Evolutionary conservation across 139 green algal species (phyloP), one percentile per base, ranked within the genome.

Genomic region (Chlamydomonas incerta): DNA sequence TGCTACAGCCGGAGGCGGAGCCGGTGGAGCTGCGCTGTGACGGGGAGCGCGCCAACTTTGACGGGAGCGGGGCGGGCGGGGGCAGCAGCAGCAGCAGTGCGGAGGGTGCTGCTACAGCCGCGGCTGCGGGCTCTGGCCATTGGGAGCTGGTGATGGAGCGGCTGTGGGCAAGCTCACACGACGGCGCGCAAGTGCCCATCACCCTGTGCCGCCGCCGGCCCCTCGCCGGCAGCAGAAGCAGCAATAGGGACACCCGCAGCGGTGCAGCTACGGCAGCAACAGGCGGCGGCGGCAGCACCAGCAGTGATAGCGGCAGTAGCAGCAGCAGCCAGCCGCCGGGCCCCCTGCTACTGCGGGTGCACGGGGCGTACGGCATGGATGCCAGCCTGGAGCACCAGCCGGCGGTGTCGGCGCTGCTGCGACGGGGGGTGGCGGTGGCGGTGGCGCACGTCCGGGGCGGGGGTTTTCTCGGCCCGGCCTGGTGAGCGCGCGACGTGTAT

Each of bases 361-460:
- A 86, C 65, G 76, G 85, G 31, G 69, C 85, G 14, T 89, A 86
- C 58, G 76, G 76, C 69, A 72, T 6, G 47, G 63, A 76, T 5
- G 50, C 67, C 0, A 13, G 37, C 41, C 41, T 81, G 21, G 85
- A 69, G 46, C 74, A 55, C 28, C 72, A 79, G 66, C 70, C 76
- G 5, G 31, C 60, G n/a, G 29, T 74, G 65, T 41, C 41, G 60
- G 62, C 62, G 63, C 74, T 88, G 66, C 41, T 88, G 74, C 62
- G 33, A 17, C 66, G 66, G 24, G 84, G 84, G 10, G 65, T 82
- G 52, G 35, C 28, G 15, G 65, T 85, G 21, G 86, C 80, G 31
- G 73, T 90, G 55, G 80, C 80, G 18, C 86, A 90, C 58, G 80
- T 90, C 20, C 80, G 86, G 3, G 86, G 86, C 4, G 86, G 86